Evolutionary conservation across 1,139 yeast genomes (phyloP), one percentile per base, ranked within the genome.

Genomic region (Kluyveromyces sp.): DNA sequence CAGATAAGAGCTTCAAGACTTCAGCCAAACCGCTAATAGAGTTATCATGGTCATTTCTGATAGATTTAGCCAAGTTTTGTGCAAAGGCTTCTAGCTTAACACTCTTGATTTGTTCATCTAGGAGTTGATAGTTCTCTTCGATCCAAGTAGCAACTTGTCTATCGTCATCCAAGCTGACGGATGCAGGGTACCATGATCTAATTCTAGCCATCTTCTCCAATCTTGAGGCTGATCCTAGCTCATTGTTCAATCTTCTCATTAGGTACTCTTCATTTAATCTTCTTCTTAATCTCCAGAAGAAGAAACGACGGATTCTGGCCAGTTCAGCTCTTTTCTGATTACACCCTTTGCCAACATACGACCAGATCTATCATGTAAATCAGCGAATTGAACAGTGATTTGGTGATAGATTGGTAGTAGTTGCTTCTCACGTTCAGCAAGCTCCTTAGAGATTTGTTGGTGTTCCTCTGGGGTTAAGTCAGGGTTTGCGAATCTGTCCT

Each of bases 281-380:
- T 72, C 98, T 85, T 72, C 97, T 88, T 55, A 88, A 79, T 71
- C 99, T 83, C 98, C 98, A 92, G 92, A 88, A 92, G 81, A 92
- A 94, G 79, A 78, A 86, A 62, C 97, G 81, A 74, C 98, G 87
- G 97, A 79, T 47, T 89, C 77, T 41, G 69, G 69, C 97, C 97
- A 90, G 60, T 84, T 81, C 48, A 92, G 70, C 59, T 89, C 94
- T 67, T 83, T 83, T 58, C 84, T 77, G 59, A 92, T 88, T 47
- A 84, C 86, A 50, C 94, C 95, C 77, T 92, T 94, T 50, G 95
- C 95, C 70, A 84, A 70, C 97, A 92, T 92, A 71, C 98, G 89
- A 39, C 95, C 96, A 10, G 97, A 83, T 71, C 96, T 83, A 67
- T 92, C 99, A 65, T 92, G 99, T 66, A 92, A 77, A 66, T 92